Conservation (phyloP, 2,329 filamentous ascomycete species). For the Emergomyces pasteurianus region DNA sequence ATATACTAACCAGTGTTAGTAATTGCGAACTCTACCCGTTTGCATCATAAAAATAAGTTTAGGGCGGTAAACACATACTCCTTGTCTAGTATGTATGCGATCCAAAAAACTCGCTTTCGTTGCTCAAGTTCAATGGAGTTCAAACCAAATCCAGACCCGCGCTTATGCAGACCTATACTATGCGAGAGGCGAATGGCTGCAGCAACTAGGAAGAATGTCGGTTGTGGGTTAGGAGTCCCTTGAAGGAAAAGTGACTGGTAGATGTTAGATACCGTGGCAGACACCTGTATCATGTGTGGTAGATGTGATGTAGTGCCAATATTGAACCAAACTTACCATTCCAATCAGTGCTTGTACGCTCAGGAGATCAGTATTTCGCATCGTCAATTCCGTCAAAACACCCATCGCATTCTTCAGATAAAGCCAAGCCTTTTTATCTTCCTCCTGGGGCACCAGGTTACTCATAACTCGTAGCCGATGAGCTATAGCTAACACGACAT, state of each 20-base stretch:
- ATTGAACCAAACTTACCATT: conserved; percentile 45
- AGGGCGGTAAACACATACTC: conserved; percentile 37
- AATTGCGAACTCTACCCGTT: background rate
- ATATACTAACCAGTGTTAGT: conserved; percentile 38
- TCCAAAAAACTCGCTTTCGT: conserved; percentile 66
- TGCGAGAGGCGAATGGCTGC: conserved; percentile 84
- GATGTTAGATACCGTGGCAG: background rate
- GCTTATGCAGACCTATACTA: conserved; percentile 90
- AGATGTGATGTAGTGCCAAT: background rate
- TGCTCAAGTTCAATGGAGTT: conserved; percentile 93
- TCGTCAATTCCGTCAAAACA: conserved; percentile 80
- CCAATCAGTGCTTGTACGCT: conserved; percentile 90
- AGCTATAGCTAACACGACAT: conserved; percentile 84
- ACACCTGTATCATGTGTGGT: background rate
- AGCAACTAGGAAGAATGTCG: conserved; percentile 80
- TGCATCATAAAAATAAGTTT: background rate
- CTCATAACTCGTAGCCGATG: conserved; percentile 91
- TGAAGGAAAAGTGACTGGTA: conserved; percentile 73
- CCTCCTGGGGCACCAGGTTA: conserved; percentile 77
- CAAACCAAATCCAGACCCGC: conserved; percentile 81
- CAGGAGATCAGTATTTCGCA: conserved; percentile 89
- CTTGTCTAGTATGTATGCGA: conserved; percentile 62
- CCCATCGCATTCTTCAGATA: conserved; percentile 96
- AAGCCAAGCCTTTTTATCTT: conserved; percentile 89
- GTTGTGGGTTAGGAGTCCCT: conserved; percentile 92